Base-by-base conservation (phyloP, 805 yeast genomes). In the Saccharomycopsis fermentans region DNA sequence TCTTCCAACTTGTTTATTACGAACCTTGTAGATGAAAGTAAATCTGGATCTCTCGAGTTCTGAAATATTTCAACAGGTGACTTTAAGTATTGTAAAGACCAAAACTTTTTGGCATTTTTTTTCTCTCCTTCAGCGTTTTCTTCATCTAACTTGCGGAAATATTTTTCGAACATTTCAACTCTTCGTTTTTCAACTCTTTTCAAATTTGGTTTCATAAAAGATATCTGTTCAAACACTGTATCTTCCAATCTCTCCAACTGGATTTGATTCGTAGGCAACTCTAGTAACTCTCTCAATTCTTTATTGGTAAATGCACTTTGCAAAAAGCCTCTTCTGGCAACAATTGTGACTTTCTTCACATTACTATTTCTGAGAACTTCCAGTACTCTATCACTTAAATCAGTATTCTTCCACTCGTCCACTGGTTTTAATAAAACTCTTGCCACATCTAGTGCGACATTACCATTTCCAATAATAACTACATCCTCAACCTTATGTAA, bases 381-480 rank as follows among this genome's bases (percentile, higher is more conserved):
- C 9, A 84, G 69, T 0, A 97, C 96, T 36, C 72, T 69, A 2
- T 73, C 68, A 0, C 87, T 74, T 19, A 94, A 85, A 70, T 94
- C 99, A 0, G 97, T 92, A 0, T 71, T 64, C 1, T 73, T 59
- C 82, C 96, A 83, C 57, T 81, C 78, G 1, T 73, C 73, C 1
- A 75, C 70, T 1, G 76, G 70, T 4, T 61, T 57, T 58, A 91
- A 70, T 36, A 94, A 72, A 1, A 94, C 76, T 57, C 99, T 74
- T 0, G 96, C 90, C 4, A 94, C 82, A 69, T 94, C 99, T 61
- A 94, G 73, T 0, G 98, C 96, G 17, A 94, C 99, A 68, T 94
- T 94, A 52, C 99, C 99, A 70, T 91, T 92, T 6, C 99, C 99
- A n/a, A 94, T 79, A 35, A 94, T 84, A 0, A 86, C 81, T 1